Evolutionary conservation across 2,329 filamentous ascomycete species (phyloP).

Genomic region (Verticillium longisporum): DNA sequence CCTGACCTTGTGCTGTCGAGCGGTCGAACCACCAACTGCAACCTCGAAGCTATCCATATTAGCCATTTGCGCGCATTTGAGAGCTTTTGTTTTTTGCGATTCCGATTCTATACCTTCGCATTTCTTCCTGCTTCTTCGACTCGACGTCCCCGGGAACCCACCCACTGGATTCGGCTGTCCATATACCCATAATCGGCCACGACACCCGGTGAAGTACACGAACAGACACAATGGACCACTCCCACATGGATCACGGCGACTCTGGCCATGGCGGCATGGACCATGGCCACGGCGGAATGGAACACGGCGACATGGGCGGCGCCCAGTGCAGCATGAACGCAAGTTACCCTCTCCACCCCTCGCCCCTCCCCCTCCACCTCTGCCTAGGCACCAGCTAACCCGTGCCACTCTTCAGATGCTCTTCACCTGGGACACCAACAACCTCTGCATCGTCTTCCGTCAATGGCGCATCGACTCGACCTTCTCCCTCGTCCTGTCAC

Average conservation of each 20-base stretch:
- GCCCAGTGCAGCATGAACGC: conserved; percentile 88
- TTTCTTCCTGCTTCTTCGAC: background rate
- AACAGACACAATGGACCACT: conserved; percentile 32
- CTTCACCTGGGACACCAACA: conserved; percentile 89
- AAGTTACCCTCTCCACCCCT: conserved; percentile 26
- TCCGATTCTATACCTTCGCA: background rate
- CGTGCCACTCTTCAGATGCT: conserved; percentile 62
- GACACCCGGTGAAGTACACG: background rate
- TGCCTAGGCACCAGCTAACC: background rate
- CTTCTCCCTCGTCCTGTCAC: conserved; percentile 69
- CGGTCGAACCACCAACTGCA: background rate
- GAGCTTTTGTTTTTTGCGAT: conserved; percentile 22
- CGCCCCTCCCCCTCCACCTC: conserved; percentile 1
- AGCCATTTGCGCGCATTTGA: conserved; percentile 31
- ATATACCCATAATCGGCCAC: background rate
- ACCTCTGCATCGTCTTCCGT: conserved; percentile 94
- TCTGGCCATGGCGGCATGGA: conserved; percentile 29
- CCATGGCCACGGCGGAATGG: conserved; percentile 25
- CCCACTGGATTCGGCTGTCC: background rate
- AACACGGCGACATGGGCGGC: conserved; percentile 52
- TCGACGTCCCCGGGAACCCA: background rate
- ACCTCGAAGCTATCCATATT: background rate
- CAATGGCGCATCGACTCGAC: conserved; percentile 80
- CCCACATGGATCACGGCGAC: conserved; percentile 17
- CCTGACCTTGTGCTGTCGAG: background rate